Percentiles rank a stretch among this genome's conserved stretches.
Evolutionary conservation across 805 yeast genomes (phyloP).

Genomic region (Pichia manshurica): DNA sequence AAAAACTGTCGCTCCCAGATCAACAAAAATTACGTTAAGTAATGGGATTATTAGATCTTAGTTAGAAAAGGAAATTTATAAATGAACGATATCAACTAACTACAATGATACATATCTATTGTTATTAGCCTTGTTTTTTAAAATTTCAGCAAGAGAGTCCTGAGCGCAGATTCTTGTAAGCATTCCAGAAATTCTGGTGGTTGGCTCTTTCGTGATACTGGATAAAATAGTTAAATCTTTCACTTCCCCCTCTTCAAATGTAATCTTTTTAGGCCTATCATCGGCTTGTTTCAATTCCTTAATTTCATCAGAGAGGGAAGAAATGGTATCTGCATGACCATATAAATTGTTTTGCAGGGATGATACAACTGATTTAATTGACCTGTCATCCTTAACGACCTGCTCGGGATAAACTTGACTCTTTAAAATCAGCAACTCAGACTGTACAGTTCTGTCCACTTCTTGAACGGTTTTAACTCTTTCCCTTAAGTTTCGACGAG

Average conservation of each 20-base stretch:
- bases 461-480: conserved; percentile 14
- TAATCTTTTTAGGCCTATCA: not conserved
- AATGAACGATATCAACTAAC: not conserved
- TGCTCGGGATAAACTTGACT: conserved; percentile 27
- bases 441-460: conserved; percentile 19
- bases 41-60: not conserved
- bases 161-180: not conserved
- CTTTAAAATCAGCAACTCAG: conserved; percentile 25
- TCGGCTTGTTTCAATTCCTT: not conserved
- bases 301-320: not conserved
- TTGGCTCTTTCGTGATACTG: not conserved
- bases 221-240: not conserved
- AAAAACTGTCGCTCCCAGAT: not conserved
- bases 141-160: conserved; percentile 2
- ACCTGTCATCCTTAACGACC: conserved; percentile 23
- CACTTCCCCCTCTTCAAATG: not conserved
- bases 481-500: conserved; percentile 16
- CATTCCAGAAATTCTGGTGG: not conserved
- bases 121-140: conserved; percentile 5
- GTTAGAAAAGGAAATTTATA: too few relatives aligned
- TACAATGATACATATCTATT: conserved; percentile 6
- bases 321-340: conserved; percentile 7
- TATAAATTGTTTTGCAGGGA: conserved; percentile 20
- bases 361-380: conserved; percentile 26
- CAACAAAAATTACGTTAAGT: not conserved